Evolutionary conservation across 2,329 filamentous ascomycete species (phyloP).

Genomic region (Hypoxylon sp.): DNA sequence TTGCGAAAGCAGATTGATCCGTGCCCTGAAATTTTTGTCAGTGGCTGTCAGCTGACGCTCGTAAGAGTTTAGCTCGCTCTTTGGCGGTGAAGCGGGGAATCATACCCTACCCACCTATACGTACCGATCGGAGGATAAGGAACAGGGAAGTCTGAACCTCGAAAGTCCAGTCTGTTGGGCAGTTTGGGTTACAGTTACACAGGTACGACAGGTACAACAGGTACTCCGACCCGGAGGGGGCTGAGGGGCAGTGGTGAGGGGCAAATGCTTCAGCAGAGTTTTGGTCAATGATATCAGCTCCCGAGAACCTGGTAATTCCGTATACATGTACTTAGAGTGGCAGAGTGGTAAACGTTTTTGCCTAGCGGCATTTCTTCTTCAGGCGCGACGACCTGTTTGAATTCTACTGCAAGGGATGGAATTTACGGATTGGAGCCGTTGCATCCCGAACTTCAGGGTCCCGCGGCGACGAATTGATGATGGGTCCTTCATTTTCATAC

Average conservation of each 20-base stretch:
- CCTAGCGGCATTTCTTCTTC: constrained; percentile 2
- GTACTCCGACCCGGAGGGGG: constrained; percentile 34
- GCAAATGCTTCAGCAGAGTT: constrained; percentile 12
- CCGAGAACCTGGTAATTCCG: constrained; percentile 34
- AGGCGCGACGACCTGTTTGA: not conserved
- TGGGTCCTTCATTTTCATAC: constrained; percentile 12
- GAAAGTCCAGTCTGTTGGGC: not conserved
- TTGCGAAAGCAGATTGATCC: no score
- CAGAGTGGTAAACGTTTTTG: not conserved
- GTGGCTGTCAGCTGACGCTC: constrained; percentile 27
- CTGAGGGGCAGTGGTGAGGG: constrained; percentile 38
- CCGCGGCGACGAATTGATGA: constrained; percentile 7
- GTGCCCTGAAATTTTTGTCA: constrained; percentile 2
- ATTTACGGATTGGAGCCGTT: constrained; percentile 22
- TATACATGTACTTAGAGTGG: no score
- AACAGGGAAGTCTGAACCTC: not conserved
- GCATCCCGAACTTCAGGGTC: constrained; percentile 32
- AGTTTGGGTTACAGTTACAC: constrained; percentile 26
- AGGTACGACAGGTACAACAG: constrained; percentile 14
- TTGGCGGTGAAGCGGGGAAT: constrained; percentile 34
- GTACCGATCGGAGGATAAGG: constrained; percentile 34
- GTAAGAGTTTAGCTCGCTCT: not conserved
- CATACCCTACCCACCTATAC: not conserved
- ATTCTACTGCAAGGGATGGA: constrained; percentile 4
- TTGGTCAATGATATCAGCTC: constrained; percentile 21